These are phyloP conservation scores for Calonectria naviculata DNA, from an alignment of 2,329 filamentous ascomycete genomes.

Conservation along the genomic window DNA sequence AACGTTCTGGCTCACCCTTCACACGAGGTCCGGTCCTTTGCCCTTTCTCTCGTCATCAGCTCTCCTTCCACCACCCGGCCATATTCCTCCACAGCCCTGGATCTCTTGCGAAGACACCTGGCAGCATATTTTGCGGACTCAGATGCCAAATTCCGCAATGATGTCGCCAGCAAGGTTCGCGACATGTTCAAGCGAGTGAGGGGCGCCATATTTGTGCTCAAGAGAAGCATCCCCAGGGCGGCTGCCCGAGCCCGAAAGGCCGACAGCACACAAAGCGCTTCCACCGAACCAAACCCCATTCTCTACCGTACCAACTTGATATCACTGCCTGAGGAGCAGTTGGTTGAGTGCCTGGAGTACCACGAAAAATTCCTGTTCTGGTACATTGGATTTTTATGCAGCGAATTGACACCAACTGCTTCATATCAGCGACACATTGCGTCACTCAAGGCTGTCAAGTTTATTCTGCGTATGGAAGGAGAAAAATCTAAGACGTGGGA, in stretches of 20 bases:
- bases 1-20: slow-evolving; percentile 66
- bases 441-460: slow-evolving; percentile 75
- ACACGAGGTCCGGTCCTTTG: slow-evolving; percentile 78
- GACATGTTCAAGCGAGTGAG: slow-evolving; percentile 82
- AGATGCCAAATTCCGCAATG: slow-evolving; percentile 87
- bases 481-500: slow-evolving; percentile 59
- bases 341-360: slow-evolving; percentile 54
- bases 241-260: slow-evolving; percentile 50
- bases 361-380: slow-evolving; percentile 77
- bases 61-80: slow-evolving; percentile 81
- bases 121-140: slow-evolving; percentile 82
- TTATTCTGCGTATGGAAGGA: slow-evolving; percentile 77
- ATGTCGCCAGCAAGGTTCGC: slow-evolving; percentile 79
- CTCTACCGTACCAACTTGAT: slow-evolving; percentile 54
- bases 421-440: slow-evolving; percentile 93
- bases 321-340: slow-evolving; percentile 49
- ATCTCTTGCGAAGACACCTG: slow-evolving; percentile 73
- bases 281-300: slow-evolving; percentile 40
- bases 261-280: slow-evolving; percentile 19
- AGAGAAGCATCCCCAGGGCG: slow-evolving; percentile 53
- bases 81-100: slow-evolving; percentile 71
- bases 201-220: slow-evolving; percentile 70
- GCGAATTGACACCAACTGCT: slow-evolving; percentile 81
- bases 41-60: slow-evolving; percentile 81
- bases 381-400: slow-evolving; percentile 78